phyloP scores from a whole-genome alignment of 768 basidiomycete species.

The Suillus bovinus region DNA sequence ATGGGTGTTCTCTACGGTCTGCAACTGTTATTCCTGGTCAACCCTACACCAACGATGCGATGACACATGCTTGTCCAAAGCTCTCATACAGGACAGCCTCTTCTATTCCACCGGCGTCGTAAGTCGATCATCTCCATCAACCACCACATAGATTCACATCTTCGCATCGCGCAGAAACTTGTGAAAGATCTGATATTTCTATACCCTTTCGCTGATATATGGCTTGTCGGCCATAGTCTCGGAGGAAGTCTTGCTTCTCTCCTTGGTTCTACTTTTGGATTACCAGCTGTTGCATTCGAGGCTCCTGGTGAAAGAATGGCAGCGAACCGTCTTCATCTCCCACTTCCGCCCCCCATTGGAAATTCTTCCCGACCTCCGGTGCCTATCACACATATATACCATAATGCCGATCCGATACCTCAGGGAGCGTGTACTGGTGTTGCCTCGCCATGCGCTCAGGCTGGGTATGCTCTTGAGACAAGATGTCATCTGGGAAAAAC shows the following conservation, averaged over 20 bases:
- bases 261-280: constrained; percentile 63
- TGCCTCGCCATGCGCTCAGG: constrained; percentile 54
- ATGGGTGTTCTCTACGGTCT: constrained; percentile 85
- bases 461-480: constrained; percentile 66
- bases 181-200: constrained; percentile 55
- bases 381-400: constrained; percentile 52
- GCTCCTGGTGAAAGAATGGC: constrained; percentile 65
- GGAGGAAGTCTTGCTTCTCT: constrained; percentile 67
- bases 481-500: constrained; percentile 62
- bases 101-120: constrained; percentile 91
- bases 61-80: constrained; percentile 75
- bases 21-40: constrained; percentile 67
- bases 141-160: not conserved
- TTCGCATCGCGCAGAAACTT: constrained; percentile 40
- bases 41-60: constrained; percentile 71
- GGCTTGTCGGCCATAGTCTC: constrained; percentile 63
- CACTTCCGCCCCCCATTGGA: constrained; percentile 41
- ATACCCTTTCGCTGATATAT: constrained; percentile 60
- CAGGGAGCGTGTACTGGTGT: constrained; percentile 55
- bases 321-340: constrained; percentile 61
- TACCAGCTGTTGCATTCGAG: constrained; percentile 65
- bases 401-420: constrained; percentile 73
- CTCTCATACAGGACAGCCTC: constrained; percentile 85
- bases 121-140: constrained; percentile 29
- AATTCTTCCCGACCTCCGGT: constrained; percentile 21